Evolutionary conservation across 768 basidiomycete genomes (phyloP), one percentile per base, ranked within the genome.

Genomic region (Clathrus columnatus): DNA sequence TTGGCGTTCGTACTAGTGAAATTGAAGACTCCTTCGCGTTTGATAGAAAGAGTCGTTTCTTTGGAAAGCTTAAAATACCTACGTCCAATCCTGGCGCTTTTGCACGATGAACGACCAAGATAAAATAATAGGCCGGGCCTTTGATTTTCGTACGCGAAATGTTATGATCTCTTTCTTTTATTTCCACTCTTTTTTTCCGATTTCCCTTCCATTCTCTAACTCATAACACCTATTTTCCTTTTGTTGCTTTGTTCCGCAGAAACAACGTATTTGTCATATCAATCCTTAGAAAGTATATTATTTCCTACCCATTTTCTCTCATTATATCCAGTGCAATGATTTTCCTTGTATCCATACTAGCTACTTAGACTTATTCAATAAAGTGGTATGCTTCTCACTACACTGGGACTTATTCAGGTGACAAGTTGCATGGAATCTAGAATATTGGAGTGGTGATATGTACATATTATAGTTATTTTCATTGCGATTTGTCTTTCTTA

Each of bases 11-110:
- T 28, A 21, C 21, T 7, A 44, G 43, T 14, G 27, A 28, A 7
- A 36, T 36, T 36, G 54, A 55, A 36, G 54, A 55, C 28, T 55
- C 54, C 16, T 55, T 55, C 32, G 54, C 54, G 46, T 55, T 55
- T 20, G 54, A 55, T 48, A 44, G 45, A 21, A 55, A 55, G 18
- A 47, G 45, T 30, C 44, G 54, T 4, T 47, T 47, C 18, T 55
- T 55, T 30, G 54, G 26, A 36, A 36, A 36, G 10, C 36, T 36
- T n/a, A 36, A 36, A 36, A 36, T 36, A 11, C 36, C 36, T 11
- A n/a, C 36, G 10, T 36, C 36, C n/a, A 36, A 11, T 36, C 36
- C 36, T 8, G 7, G 14, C 10, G 36, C 36, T 36, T 8, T 11
- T n/a, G 36, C 36, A 36, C 36, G 36, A 36, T 36, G 10, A 36